Evolutionary conservation across 164 flowering plant genomes (phyloP).

Genomic region (Tinospora cordifolia): DNA sequence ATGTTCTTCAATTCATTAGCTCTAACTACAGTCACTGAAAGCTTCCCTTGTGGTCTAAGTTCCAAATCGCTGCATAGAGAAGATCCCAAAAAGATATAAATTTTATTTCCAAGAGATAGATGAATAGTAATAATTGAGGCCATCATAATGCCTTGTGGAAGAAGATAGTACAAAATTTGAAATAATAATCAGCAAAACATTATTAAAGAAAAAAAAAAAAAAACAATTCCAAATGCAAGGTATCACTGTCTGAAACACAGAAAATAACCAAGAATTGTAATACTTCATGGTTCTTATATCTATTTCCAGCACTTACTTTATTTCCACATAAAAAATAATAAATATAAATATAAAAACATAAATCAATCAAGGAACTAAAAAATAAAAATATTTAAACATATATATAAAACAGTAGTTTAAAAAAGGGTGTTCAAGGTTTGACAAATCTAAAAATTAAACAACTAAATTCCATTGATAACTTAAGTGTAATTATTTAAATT

Average conservation of each 20-base stretch:
- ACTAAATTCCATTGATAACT: no score
- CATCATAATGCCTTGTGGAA: no score
- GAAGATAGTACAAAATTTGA: no score
- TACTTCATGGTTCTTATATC: background rate
- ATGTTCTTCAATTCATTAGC: conserved; percentile 85
- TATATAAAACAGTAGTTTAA: no score
- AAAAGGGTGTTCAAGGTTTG: no score
- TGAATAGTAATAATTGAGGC: no score
- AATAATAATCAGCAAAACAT: no score
- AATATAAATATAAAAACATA: background rate
- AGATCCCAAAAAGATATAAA: background rate
- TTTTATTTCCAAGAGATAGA: background rate
- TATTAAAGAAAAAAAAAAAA: background rate
- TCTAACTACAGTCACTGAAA: conserved; percentile 55
- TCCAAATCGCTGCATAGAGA: conserved; percentile 75
- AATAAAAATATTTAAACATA: background rate
- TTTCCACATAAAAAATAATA: background rate
- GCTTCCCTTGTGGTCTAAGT: conserved; percentile 87
- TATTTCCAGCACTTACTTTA: background rate
- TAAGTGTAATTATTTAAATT: no score
- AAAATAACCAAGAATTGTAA: background rate
- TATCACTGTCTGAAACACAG: background rate
- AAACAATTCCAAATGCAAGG: background rate
- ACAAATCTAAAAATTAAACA: no score
- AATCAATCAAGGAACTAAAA: background rate